Percentiles rank a stretch among this genome's conserved stretches.
phyloP scores from a whole-genome alignment of 495 filamentous ascomycete genomes.

The Xylaria bambusicola region DNA sequence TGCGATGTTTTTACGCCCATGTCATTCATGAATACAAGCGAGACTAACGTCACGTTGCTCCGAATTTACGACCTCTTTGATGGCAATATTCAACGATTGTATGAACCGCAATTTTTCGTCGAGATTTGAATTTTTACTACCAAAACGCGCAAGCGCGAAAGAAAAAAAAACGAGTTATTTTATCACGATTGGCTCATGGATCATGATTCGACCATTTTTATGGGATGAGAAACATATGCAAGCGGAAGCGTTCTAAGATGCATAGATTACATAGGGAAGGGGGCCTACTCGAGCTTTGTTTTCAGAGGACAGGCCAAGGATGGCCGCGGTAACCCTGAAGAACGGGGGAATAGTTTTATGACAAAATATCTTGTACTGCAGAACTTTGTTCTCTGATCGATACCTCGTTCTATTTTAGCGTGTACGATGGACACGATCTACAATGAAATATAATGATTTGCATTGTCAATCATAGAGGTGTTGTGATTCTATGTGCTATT shows the following conservation, averaged over 20 bases:
- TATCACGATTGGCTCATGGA: slow-evolving; percentile 31
- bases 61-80: slow-evolving; percentile 37
- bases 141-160: slow-evolving; percentile 33
- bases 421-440: slow-evolving; percentile 4
- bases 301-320: slow-evolving; percentile 2
- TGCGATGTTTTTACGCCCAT: slow-evolving; percentile 29
- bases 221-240: slow-evolving; percentile 12
- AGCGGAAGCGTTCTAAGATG: slow-evolving; percentile 23
- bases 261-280: slow-evolving; percentile 32
- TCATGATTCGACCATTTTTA: slow-evolving; percentile 34
- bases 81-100: slow-evolving; percentile 36
- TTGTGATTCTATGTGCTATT: neutral
- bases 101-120: slow-evolving; percentile 33
- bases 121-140: slow-evolving; percentile 29
- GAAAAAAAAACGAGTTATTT: slow-evolving; percentile 26
- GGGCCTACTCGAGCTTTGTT: slow-evolving; percentile 2
- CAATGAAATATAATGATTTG: slow-evolving; percentile 13
- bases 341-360: neutral
- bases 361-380: neutral
- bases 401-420: slow-evolving; percentile 15
- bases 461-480: neutral
- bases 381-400: slow-evolving; percentile 9
- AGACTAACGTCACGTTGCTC: slow-evolving; percentile 32
- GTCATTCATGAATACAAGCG: slow-evolving; percentile 20
- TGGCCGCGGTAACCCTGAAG: slow-evolving; percentile 7